A percentile compares a stretch with the other conserved stretches of the same genome.
Conservation (phyloP, 1,284 basidiomycete genomes). For the Phlebopus sp. region DNA sequence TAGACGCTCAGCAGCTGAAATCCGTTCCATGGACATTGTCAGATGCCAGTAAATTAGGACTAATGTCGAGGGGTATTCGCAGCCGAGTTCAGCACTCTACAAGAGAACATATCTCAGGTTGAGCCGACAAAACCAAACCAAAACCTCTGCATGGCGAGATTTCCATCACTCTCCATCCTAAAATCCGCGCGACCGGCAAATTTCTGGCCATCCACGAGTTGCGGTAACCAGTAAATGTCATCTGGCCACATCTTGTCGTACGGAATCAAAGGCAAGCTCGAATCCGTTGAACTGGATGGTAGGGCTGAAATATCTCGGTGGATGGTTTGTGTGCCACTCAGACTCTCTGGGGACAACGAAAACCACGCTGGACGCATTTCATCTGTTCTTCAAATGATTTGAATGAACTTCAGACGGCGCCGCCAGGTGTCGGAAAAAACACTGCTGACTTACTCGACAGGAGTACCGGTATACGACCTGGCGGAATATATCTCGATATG, state of each 20-base stretch:
- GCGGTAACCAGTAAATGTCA: conserved; percentile 37
- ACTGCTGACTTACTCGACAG: conserved; percentile 52
- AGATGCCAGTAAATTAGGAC: too few relatives aligned
- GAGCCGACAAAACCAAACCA: conserved; percentile 25
- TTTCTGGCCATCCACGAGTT: conserved; percentile 26
- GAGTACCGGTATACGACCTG: conserved; percentile 46
- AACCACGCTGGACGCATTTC: conserved; percentile 44
- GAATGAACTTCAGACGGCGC: background rate
- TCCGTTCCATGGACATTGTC: too few relatives aligned
- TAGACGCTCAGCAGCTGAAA: too few relatives aligned
- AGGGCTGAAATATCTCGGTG: background rate
- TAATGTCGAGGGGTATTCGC: too few relatives aligned
- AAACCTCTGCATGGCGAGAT: conserved; percentile 25
- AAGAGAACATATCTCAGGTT: too few relatives aligned
- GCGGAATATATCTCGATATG: conserved; percentile 68
- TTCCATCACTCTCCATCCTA: conserved; percentile 16
- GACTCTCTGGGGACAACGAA: conserved; percentile 24
- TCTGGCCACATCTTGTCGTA: conserved; percentile 41
- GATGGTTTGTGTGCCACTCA: conserved; percentile 5
- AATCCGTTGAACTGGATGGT: conserved; percentile 3
- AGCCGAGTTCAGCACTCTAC: too few relatives aligned
- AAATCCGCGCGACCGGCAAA: conserved; percentile 41
- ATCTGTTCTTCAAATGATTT: conserved; percentile 30
- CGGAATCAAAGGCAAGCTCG: conserved; percentile 31
- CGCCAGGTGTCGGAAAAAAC: conserved; percentile 13